phyloP scores from a whole-genome alignment of 2,329 filamentous ascomycete species.

The Salinomyces thailandicus region DNA sequence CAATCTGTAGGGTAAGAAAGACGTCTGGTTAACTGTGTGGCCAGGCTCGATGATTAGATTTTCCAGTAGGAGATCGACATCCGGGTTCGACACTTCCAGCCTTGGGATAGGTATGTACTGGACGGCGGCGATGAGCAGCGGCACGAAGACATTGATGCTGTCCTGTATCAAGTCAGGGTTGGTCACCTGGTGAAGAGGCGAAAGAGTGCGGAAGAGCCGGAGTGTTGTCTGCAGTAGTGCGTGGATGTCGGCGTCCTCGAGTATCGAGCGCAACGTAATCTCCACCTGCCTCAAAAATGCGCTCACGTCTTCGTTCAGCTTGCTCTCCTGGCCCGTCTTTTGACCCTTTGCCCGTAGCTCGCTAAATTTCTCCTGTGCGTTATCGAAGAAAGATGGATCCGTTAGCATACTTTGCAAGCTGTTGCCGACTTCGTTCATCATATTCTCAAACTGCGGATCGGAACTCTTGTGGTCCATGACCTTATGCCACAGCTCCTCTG shows the following conservation, averaged over 20 bases:
- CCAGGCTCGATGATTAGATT: constrained; percentile 87
- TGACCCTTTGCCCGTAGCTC: constrained; percentile 48
- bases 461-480: constrained; percentile 63
- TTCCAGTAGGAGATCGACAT: constrained; percentile 76
- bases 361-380: constrained; percentile 55
- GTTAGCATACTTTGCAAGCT: constrained; percentile 72
- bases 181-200: constrained; percentile 50
- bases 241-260: constrained; percentile 61
- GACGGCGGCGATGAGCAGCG: constrained; percentile 62
- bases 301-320: constrained; percentile 62
- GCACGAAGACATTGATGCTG: constrained; percentile 68
- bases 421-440: constrained; percentile 63
- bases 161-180: constrained; percentile 68
- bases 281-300: constrained; percentile 59
- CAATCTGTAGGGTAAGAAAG: constrained; percentile 78
- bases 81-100: constrained; percentile 73
- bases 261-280: constrained; percentile 55
- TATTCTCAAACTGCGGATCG: constrained; percentile 71
- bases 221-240: constrained; percentile 56
- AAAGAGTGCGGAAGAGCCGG: constrained; percentile 59
- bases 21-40: constrained; percentile 69
- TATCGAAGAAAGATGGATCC: constrained; percentile 75
- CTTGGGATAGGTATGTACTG: constrained; percentile 86
- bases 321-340: constrained; percentile 53
- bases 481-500: constrained; percentile 57